phyloP scores from a whole-genome alignment of 345 rosid species.

The Mangifera indica region DNA sequence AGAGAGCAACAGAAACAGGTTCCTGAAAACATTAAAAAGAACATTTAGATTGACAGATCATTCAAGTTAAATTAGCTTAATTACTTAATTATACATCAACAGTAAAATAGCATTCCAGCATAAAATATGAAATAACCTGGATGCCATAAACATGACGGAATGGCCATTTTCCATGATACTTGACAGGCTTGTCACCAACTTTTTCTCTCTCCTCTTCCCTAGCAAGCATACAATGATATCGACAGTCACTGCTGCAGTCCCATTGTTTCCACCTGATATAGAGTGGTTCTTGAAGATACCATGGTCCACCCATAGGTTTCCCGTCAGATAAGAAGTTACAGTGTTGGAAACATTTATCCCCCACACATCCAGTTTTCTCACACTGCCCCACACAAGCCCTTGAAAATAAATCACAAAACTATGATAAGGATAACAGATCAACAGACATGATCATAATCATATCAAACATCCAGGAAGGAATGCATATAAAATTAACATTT shows the following conservation, averaged over 20 bases:
- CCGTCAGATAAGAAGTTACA: constrained; percentile 92
- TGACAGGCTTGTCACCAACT: constrained; percentile 65
- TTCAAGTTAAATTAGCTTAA: not conserved
- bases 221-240: constrained; percentile 74
- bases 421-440: constrained; percentile 7
- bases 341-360: constrained; percentile 71
- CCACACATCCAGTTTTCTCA: constrained; percentile 80
- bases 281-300: constrained; percentile 91
- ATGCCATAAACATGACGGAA: constrained; percentile 72
- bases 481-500: not conserved
- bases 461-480: not conserved
- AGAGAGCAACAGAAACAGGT: constrained; percentile 82
- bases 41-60: constrained; percentile 2
- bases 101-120: not conserved
- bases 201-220: constrained; percentile 75
- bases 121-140: constrained; percentile 42
- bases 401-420: constrained; percentile 23
- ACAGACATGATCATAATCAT: not conserved
- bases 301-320: constrained; percentile 67
- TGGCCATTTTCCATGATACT: constrained; percentile 92
- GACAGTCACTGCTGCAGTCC: constrained; percentile 77
- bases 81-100: not conserved
- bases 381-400: constrained; percentile 78
- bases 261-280: constrained; percentile 85
- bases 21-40: constrained; percentile 43